Evolutionary conservation across 2,329 filamentous ascomycete species (phyloP).

Genomic region (Akanthomyces dipterigenus): DNA sequence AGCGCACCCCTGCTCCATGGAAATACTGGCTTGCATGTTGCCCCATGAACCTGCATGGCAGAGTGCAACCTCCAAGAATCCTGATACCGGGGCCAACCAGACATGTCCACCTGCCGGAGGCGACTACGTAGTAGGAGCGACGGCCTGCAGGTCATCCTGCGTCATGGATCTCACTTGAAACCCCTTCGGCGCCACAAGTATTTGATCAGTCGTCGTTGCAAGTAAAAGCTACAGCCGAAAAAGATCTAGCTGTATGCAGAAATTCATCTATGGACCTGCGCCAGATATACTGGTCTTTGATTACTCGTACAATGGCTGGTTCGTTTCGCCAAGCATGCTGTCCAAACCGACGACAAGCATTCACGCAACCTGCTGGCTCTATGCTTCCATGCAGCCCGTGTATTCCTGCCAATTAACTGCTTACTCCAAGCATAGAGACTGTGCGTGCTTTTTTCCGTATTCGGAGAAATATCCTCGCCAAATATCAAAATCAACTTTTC

Average conservation of each 20-base stretch:
- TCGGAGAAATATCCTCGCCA: background rate
- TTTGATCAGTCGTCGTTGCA: background rate
- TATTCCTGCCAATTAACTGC: background rate
- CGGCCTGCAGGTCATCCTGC: conserved; percentile 2
- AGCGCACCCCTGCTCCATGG: conserved; percentile 6
- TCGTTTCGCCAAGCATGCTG: background rate
- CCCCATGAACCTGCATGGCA: conserved; percentile 12
- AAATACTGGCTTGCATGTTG: conserved; percentile 8
- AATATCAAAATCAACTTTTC: background rate
- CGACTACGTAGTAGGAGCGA: background rate
- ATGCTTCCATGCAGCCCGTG: background rate
- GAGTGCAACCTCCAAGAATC: background rate
- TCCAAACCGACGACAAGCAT: background rate
- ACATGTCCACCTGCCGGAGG: background rate
- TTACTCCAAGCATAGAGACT: background rate
- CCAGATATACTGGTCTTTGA: background rate
- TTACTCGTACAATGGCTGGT: background rate
- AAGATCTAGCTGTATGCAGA: background rate
- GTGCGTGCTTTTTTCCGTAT: background rate
- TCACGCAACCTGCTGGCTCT: background rate
- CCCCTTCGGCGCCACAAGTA: background rate
- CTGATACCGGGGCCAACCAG: background rate
- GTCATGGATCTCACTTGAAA: conserved; percentile 10
- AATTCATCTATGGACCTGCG: background rate
- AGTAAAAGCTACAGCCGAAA: background rate